Evolutionary conservation across 495 filamentous ascomycete species (phyloP), one percentile per base, ranked within the genome.

Genomic region (Tirmania nivea): DNA sequence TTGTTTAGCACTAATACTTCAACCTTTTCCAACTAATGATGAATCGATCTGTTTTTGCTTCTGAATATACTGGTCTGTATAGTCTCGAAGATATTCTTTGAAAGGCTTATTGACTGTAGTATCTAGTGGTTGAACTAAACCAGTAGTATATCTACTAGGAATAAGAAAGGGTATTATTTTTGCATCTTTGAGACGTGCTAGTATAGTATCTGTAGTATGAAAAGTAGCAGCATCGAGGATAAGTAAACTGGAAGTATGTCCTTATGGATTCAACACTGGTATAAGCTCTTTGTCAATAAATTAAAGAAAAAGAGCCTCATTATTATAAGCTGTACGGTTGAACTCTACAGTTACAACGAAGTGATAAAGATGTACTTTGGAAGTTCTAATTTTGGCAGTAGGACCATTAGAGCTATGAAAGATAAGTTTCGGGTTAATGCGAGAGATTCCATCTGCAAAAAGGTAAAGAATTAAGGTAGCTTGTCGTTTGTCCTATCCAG

Each of bases 181-280:
- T 10, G 10, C 9, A 8, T 21, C 11, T 10, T 19, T 11, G 10
- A 49, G 10, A 12, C 10, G 19, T 9, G 10, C 9, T 10, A 49
- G 48, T 9, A 21, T 19, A 12, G 10, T 10, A 10, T 8, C 10
- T 10, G 48, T 49, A 49, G 10, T 10, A 8, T 49, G 48, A 14
- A 21, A 21, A 9, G 10, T 19, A 10, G 9, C 11, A 10, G 21
- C 48, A 19, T 49, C 48, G 10, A 49, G 9, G 21, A 19, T 10
- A 12, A 49, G 48, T 21, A 49, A 9, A 9, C 9, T 11, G 48
- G 48, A 9, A 14, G 11, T 11, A 20, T 65, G 57, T 42, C 66
- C 66, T 49, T 63, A 62, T 17, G 56, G 63, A n/a, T n/a, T n/a
- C n/a, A n/a, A n/a, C n/a, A n/a, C n/a, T n/a, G 48, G 19, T 19